Evolutionary conservation across 2,329 filamentous ascomycete genomes (phyloP), one percentile per base, ranked within the genome.

Genomic region (Alternaria sp.): DNA sequence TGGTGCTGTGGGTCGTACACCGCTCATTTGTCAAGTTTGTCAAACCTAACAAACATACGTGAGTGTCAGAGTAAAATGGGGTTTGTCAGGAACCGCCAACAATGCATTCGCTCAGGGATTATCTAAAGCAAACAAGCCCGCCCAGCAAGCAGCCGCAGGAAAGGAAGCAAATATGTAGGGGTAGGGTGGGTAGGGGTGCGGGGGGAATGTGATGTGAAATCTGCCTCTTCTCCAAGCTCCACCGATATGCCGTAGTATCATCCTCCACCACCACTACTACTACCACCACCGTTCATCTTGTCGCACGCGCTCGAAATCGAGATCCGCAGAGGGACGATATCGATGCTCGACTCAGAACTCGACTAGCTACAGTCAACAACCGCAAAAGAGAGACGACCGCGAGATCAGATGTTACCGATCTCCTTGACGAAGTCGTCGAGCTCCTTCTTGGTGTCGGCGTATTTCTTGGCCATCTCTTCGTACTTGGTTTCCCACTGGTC

Each of bases 401-500:
- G 55, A 71, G 65, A 72, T 88, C 88, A 98, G 81, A 98, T 93
- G 83, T 92, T 95, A 85, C 90, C 90, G 81, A 98, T 93, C 82
- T 97, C 93, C 72, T 84, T 82, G 82, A 95, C 91, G 81, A 98
- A 91, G 68, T 94, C 90, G 76, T 96, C 89, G 77, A 97, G 84
- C 79, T 97, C 93, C 85, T 94, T 94, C 86, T 96, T 89, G 72
- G 92, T 85, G 57, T 85, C 80, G 68, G 83, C 82, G 85, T 96
- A 90, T 84, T 97, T 96, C 88, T 93, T 90, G 72, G 89, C 81
- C 90, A 97, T 96, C 80, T 98, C 94, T 83, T 98, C 95, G 83
- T 96, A 98, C 85, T 99, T 98, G 81, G 85, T 79, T 85, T 98
- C 95, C 93, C 93, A 97, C 81, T 93, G 88, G 81, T 97, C 93